A percentile compares a stretch with the other conserved stretches of the same genome.
These are phyloP conservation scores for Senecio squalidus DNA, from an alignment of 140 eudicot species.

Conservation along the genomic window DNA sequence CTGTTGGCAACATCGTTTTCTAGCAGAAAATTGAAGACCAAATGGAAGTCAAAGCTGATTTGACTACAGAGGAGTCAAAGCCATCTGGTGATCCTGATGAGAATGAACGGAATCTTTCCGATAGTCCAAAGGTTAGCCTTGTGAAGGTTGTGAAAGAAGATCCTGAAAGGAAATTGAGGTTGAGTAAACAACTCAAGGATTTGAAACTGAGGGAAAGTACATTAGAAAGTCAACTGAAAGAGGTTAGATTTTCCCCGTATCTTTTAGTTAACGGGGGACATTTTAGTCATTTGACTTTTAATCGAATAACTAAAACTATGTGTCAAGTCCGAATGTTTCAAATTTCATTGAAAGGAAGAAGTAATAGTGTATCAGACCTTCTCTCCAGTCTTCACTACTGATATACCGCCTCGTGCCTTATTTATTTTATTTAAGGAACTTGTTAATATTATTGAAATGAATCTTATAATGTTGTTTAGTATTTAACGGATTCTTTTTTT, in stretches of 20 bases:
- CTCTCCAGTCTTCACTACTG: background rate
- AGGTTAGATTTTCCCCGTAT: conserved; percentile 40
- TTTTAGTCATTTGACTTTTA: conserved; percentile 1
- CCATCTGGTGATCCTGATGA: conserved; percentile 22
- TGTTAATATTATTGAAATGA: background rate
- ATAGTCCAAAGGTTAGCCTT: conserved; percentile 11
- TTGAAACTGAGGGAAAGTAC: conserved; percentile 36
- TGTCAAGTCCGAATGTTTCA: background rate
- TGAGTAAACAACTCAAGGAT: conserved; percentile 40
- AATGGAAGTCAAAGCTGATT: conserved; percentile 24
- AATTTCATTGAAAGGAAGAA: background rate
- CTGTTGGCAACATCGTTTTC: background rate
- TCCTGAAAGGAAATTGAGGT: conserved; percentile 29
- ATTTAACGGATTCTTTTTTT: conserved; percentile 4
- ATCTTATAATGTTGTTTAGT: background rate
- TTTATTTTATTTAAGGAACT: background rate
- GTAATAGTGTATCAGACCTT: background rate
- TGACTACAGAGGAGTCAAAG: conserved; percentile 28
- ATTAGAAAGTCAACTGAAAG: conserved; percentile 47
- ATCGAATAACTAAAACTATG: background rate
- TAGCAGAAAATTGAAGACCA: conserved; percentile 27
- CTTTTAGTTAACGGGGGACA: background rate
- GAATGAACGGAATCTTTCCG: conserved; percentile 13
- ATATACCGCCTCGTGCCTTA: background rate
- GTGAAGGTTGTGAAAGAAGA: conserved; percentile 31